Evolutionary conservation across 345 rosid genomes (phyloP).

Genomic region (Rhodamnia rubescens): DNA sequence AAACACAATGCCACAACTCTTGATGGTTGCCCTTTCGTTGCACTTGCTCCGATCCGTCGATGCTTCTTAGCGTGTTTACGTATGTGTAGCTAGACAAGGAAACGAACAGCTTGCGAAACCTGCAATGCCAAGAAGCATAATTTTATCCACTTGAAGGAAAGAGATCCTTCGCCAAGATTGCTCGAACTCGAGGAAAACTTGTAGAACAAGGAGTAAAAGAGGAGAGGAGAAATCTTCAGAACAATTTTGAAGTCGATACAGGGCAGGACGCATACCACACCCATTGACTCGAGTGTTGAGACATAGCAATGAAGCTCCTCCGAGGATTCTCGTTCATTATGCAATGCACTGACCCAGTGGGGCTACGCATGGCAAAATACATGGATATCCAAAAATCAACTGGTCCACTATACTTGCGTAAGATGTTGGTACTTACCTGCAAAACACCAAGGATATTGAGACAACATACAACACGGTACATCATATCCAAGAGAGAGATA

Average conservation of each 20-base stretch:
- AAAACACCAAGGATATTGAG: neutral
- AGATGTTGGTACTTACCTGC: conserved; percentile 48
- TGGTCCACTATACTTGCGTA: conserved; percentile 78
- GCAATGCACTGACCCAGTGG: conserved; percentile 12
- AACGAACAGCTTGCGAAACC: conserved; percentile 79
- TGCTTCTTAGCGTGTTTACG: conserved; percentile 39
- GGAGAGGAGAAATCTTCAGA: neutral
- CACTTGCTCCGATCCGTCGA: conserved; percentile 1
- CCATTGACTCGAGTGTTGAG: conserved; percentile 83
- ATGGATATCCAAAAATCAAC: conserved; percentile 58
- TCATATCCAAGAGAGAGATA: neutral
- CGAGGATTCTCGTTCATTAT: conserved; percentile 40
- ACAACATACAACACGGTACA: neutral
- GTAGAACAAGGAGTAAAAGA: neutral
- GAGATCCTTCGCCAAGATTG: neutral
- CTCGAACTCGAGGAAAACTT: neutral
- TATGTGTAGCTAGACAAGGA: conserved; percentile 73
- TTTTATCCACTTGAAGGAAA: neutral
- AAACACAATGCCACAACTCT: neutral
- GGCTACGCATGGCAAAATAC: conserved; percentile 5
- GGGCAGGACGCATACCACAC: conserved; percentile 42
- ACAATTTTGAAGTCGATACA: neutral
- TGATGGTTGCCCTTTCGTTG: neutral
- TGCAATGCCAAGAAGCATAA: conserved; percentile 1
- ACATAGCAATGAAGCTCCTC: conserved; percentile 67